Evolutionary conservation across 306 rosid genomes (phyloP).

Genomic region (Ammopiptanthus mongolicus): DNA sequence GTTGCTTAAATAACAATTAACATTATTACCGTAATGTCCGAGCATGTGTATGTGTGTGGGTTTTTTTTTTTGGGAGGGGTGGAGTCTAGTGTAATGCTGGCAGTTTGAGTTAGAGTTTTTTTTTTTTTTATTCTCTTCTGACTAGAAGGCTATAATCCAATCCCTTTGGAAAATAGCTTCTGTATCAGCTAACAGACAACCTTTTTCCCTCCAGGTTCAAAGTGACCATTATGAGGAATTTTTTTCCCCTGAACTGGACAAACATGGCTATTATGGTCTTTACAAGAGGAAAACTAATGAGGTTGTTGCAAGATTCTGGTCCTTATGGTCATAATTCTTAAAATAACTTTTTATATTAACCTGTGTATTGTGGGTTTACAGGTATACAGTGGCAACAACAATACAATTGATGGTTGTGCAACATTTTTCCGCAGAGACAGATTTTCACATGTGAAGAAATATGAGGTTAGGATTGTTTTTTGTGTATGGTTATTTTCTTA

Average conservation of each 20-base stretch:
- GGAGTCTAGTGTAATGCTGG: not conserved
- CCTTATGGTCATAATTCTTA: not conserved
- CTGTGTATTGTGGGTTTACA: conserved; percentile 30
- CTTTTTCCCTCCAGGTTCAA: conserved; percentile 65
- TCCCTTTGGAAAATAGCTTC: not conserved
- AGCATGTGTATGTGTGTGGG: not conserved
- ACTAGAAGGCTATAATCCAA: not conserved
- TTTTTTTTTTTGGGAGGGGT: not conserved
- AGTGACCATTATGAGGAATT: conserved; percentile 84
- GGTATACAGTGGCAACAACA: conserved; percentile 57
- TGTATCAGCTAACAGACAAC: not conserved
- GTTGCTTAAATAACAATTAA: not conserved
- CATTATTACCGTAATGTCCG: not conserved
- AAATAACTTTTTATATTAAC: conserved; percentile 6
- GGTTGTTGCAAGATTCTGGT: conserved; percentile 41
- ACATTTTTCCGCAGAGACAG: conserved; percentile 98
- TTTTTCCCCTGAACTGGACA: conserved; percentile 87
- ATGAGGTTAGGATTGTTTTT: conserved; percentile 63
- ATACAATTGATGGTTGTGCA: conserved; percentile 90
- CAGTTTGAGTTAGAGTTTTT: not conserved
- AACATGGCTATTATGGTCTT: conserved; percentile 86
- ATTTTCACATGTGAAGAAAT: conserved; percentile 92
- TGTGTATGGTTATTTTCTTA: not conserved
- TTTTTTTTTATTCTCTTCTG: not conserved
- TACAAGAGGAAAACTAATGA: conserved; percentile 88